Conservation (phyloP, 2,329 filamentous ascomycete species). For the Colletotrichum sp. region DNA sequence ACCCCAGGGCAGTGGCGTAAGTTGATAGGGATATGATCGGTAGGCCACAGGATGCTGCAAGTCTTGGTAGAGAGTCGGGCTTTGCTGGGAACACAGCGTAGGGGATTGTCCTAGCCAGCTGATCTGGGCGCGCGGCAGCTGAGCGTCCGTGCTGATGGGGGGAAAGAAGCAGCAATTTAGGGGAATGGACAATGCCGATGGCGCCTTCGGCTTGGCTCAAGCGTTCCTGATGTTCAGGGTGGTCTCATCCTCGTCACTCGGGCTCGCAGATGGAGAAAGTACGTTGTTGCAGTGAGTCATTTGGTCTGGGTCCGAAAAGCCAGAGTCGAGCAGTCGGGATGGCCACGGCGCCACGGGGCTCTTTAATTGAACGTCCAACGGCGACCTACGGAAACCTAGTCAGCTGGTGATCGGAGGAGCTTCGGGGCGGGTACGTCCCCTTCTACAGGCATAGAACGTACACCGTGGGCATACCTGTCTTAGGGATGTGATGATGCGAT, state of each 20-base stretch:
- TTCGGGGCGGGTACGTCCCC: neutral
- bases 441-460: neutral
- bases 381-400: neutral
- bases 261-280: neutral
- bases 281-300: slow-evolving; percentile 1
- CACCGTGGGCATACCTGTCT: neutral
- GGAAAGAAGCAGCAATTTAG: neutral
- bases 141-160: slow-evolving; percentile 6
- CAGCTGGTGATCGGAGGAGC: neutral
- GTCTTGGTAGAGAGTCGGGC: neutral
- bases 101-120: neutral
- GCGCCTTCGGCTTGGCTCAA: neutral
- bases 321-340: neutral
- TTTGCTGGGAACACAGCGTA: neutral
- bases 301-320: neutral
- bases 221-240: neutral
- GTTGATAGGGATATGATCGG: slow-evolving; percentile 4
- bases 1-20: slow-evolving; percentile 11
- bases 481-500: neutral
- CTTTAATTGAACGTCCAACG: neutral
- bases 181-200: neutral
- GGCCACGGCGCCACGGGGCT: neutral
- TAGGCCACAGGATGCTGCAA: neutral
- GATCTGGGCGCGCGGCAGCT: neutral
- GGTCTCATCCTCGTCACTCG: neutral